Percentiles rank a stretch among this genome's conserved stretches.
These are phyloP conservation scores for Backusella sp. DNA, from an alignment of 192 early-diverging fungal genomes.

Conservation along the genomic window DNA sequence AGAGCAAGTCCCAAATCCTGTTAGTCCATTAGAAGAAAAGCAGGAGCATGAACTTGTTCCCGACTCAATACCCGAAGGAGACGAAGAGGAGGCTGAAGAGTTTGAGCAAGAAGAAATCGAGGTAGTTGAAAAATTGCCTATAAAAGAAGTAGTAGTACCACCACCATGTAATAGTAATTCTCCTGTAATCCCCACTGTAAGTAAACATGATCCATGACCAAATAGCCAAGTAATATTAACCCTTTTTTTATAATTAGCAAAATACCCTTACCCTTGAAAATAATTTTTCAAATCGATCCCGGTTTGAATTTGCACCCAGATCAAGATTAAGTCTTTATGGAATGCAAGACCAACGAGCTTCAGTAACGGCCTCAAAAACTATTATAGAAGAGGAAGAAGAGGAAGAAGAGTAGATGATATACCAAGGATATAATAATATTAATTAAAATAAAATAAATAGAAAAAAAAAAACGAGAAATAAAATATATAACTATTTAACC, in stretches of 20 bases:
- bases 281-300: constrained; percentile 11
- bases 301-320: constrained; percentile 28
- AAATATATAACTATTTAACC: not conserved
- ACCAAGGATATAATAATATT: constrained; percentile 6
- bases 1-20: not conserved
- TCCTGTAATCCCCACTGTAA: not conserved
- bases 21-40: constrained; percentile 8
- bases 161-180: not conserved
- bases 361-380: constrained; percentile 13
- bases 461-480: constrained; percentile 1
- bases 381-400: constrained; percentile 40
- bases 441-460: not conserved
- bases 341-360: constrained; percentile 18
- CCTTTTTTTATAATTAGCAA: constrained; percentile 10
- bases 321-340: constrained; percentile 29
- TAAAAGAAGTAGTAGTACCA: not conserved
- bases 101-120: not conserved
- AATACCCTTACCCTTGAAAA: constrained; percentile 1
- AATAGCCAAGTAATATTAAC: not conserved
- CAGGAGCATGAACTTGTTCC: not conserved
- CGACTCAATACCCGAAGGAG: not conserved
- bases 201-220: not conserved
- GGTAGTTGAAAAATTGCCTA: not conserved
- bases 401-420: constrained; percentile 29
- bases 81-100: not conserved